Percentiles rank a stretch among this genome's conserved stretches.
phyloP scores from a whole-genome alignment of 768 basidiomycete species.

The Gautieria morchelliformis region DNA sequence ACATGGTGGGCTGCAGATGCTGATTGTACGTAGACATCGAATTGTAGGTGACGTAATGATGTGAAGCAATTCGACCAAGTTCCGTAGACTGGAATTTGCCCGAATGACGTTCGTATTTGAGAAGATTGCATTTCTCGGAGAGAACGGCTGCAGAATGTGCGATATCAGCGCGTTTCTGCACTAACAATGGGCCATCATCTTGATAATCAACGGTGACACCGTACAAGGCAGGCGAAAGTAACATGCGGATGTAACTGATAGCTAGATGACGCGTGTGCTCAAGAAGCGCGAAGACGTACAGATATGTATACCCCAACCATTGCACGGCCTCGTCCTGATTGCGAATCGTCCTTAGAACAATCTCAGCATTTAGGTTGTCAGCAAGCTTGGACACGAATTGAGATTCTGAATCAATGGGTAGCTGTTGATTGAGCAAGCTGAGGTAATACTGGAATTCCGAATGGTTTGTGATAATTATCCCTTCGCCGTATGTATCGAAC shows the following conservation, averaged over 20 bases:
- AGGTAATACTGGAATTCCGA: constrained; percentile 95
- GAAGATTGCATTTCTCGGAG: constrained; percentile 86
- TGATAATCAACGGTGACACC: constrained; percentile 84
- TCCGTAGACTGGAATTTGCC: constrained; percentile 92
- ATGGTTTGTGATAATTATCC: constrained; percentile 97
- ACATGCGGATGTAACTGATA: constrained; percentile 86
- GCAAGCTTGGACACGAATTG: constrained; percentile 89
- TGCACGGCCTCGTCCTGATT: constrained; percentile 96
- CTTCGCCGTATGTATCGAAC: constrained; percentile 95
- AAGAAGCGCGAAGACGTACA: constrained; percentile 45
- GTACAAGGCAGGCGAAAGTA: constrained; percentile 81
- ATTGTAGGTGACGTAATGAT: constrained; percentile 91
- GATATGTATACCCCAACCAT: constrained; percentile 92
- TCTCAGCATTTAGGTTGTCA: constrained; percentile 95
- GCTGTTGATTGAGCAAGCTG: constrained; percentile 89
- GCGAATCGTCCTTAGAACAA: constrained; percentile 88
- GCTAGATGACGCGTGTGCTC: constrained; percentile 6
- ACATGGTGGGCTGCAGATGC: constrained; percentile 81
- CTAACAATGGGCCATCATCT: constrained; percentile 69
- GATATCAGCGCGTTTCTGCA: constrained; percentile 94
- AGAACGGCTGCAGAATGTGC: constrained; percentile 87
- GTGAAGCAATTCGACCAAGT: constrained; percentile 86
- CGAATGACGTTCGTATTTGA: constrained; percentile 86
- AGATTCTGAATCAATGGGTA: constrained; percentile 94
- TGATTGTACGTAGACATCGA: constrained; percentile 98